phyloP scores from a whole-genome alignment of 768 basidiomycete genomes.

The Phylloporus arenicola region DNA sequence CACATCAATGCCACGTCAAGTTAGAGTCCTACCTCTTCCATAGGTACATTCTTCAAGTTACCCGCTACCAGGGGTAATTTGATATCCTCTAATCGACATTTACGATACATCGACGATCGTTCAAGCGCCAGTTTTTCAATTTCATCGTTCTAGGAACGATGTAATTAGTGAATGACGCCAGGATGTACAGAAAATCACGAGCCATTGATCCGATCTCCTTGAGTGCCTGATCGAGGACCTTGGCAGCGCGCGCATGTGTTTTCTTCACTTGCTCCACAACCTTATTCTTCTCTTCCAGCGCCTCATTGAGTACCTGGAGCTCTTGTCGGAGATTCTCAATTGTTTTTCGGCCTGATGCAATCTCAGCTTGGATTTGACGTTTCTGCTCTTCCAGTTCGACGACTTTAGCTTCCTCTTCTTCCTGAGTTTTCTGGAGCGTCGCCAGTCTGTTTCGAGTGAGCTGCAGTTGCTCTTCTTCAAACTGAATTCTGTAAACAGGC shows the following conservation, averaged over 20 bases:
- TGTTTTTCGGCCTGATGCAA: conserved; percentile 50
- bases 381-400: conserved; percentile 52
- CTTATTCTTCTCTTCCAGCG: conserved; percentile 67
- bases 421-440: conserved; percentile 47
- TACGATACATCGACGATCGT: conserved; percentile 80
- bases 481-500: conserved; percentile 53
- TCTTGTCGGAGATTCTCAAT: conserved; percentile 57
- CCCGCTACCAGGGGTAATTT: conserved; percentile 73
- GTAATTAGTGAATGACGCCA: conserved; percentile 13
- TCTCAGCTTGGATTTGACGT: conserved; percentile 49
- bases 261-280: conserved; percentile 73
- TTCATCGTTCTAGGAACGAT: conserved; percentile 62
- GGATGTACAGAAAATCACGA: conserved; percentile 24
- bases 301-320: conserved; percentile 54
- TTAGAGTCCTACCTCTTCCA: conserved; percentile 73
- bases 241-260: conserved; percentile 61
- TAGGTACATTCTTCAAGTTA: conserved; percentile 78
- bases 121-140: conserved; percentile 86
- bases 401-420: conserved; percentile 51
- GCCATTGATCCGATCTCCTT: conserved; percentile 88
- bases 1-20: neutral
- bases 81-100: conserved; percentile 91
- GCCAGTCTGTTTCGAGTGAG: conserved; percentile 57
- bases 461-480: conserved; percentile 73
- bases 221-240: conserved; percentile 75